These are phyloP conservation scores for Alternaria sp. DNA, from an alignment of 2,329 filamentous ascomycete genomes.

Conservation along the genomic window DNA sequence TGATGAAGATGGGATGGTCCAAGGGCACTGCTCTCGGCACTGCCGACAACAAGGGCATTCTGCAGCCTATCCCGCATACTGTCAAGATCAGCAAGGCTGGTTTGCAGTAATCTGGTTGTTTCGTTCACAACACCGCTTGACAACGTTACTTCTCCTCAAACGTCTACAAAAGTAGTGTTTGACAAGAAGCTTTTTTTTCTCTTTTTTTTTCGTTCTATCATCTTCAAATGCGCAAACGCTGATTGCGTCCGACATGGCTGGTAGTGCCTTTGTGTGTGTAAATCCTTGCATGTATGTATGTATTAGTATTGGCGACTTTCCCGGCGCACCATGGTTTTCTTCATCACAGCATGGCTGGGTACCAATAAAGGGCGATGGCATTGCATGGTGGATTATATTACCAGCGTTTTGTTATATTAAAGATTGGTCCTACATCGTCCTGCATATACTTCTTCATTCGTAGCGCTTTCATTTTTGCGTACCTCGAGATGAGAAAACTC, in stretches of 20 bases:
- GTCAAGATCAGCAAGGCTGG: slow-evolving; percentile 89
- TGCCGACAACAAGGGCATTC: slow-evolving; percentile 83
- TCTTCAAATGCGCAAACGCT: not conserved
- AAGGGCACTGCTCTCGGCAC: slow-evolving; percentile 85
- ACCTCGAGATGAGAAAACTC: not conserved
- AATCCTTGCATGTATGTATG: not conserved
- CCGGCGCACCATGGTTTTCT: not conserved
- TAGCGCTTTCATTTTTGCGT: not conserved
- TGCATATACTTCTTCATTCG: not conserved
- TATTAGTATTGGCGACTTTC: not conserved
- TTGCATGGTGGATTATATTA: not conserved
- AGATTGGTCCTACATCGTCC: not conserved
- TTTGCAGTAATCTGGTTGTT: slow-evolving; percentile 54
- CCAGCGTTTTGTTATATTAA: not conserved
- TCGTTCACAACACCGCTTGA: slow-evolving; percentile 1
- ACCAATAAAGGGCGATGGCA: not conserved
- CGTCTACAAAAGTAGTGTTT: not conserved
- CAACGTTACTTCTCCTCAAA: not conserved
- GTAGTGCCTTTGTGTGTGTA: not conserved
- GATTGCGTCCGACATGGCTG: not conserved
- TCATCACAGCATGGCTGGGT: not conserved
- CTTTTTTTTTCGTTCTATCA: not conserved
- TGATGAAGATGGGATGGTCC: slow-evolving; percentile 98
- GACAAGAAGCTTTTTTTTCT: too few relatives aligned
- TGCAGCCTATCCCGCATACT: slow-evolving; percentile 84